phyloP scores from a whole-genome alignment of 176 grass and related monocot species.

The Eleusine coracana region DNA sequence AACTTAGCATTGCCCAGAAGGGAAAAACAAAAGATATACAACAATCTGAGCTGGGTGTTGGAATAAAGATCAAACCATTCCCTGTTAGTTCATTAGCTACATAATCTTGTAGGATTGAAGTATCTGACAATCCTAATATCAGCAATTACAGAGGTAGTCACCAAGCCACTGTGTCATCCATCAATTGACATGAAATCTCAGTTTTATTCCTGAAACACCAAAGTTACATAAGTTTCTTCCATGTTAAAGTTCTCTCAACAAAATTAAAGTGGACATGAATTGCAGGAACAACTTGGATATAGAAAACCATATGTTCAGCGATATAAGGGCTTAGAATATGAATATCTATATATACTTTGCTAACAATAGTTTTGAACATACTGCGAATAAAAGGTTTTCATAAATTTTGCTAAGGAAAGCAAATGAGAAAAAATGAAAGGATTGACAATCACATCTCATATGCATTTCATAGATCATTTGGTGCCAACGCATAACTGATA shows the following conservation, averaged over 20 bases:
- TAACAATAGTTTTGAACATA: neutral
- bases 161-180: constrained; percentile 29
- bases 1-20: neutral
- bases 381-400: neutral
- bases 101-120: neutral
- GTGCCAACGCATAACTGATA: neutral
- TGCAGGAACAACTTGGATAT: neutral
- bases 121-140: constrained; percentile 37
- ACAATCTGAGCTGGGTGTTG: constrained; percentile 15
- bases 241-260: constrained; percentile 11
- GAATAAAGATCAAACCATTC: constrained; percentile 24
- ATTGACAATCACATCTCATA: neutral
- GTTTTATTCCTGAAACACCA: constrained; percentile 35
- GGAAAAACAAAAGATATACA: constrained; percentile 30
- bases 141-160: constrained; percentile 29
- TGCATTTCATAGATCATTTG: constrained; percentile 5
- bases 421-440: neutral
- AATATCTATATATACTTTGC: neutral
- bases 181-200: constrained; percentile 7
- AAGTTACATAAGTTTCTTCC: constrained; percentile 21
- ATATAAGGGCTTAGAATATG: neutral
- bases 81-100: constrained; percentile 8
- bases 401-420: neutral
- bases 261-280: neutral
- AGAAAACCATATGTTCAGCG: neutral